These are phyloP conservation scores for Nitzschia sp. DNA, from an alignment of 108 stramenopile species.

Conservation along the genomic window DNA sequence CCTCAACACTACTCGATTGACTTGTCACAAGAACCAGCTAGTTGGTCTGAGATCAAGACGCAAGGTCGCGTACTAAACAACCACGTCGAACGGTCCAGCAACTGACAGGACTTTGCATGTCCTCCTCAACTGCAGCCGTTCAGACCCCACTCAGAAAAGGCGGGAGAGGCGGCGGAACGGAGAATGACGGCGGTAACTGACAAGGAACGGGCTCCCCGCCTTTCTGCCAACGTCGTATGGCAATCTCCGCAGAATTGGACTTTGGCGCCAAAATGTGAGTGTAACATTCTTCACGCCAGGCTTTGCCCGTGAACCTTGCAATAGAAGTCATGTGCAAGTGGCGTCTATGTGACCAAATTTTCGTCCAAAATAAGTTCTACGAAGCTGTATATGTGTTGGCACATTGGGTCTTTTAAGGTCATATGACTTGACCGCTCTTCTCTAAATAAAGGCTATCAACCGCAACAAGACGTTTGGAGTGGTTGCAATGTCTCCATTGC, in stretches of 20 bases:
- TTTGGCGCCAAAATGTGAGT: conserved; percentile 23
- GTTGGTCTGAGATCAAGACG: background rate
- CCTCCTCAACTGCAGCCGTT: no score
- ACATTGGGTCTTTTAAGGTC: conserved; percentile 14
- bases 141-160: background rate
- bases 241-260: background rate
- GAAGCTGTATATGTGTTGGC: background rate
- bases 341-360: conserved; percentile 12
- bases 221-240: no score
- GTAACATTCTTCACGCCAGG: background rate
- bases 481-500: background rate
- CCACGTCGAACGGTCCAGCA: background rate
- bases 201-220: background rate
- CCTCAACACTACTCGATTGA: background rate
- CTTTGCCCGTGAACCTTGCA: background rate
- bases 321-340: background rate
- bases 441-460: background rate
- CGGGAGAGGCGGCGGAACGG: conserved; percentile 15
- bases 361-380: background rate
- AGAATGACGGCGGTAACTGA: conserved; percentile 13
- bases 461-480: background rate
- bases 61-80: background rate
- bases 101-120: background rate
- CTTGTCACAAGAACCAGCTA: conserved; percentile 3
- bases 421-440: background rate